Conservation (phyloP, 495 filamentous ascomycete genomes). For the Cairneyella variabilis region DNA sequence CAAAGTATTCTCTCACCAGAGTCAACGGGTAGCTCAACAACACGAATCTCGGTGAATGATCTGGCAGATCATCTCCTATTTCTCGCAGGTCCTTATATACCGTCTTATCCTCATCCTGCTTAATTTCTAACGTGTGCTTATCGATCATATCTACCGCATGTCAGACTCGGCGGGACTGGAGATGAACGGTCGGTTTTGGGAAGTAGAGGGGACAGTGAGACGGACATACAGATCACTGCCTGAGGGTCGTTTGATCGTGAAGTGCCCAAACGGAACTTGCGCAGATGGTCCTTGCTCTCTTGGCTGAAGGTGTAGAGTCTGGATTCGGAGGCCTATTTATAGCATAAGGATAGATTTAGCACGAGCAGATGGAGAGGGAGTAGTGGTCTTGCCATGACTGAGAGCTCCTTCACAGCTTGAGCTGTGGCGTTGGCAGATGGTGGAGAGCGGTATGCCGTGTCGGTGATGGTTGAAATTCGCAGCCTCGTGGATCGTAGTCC, state of each 20-base stretch:
- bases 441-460: background rate
- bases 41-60: conserved; percentile 83
- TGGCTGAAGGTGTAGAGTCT: conserved; percentile 90
- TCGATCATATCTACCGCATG: conserved; percentile 68
- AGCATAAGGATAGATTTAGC: background rate
- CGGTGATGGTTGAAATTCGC: background rate
- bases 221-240: conserved; percentile 84
- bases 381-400: conserved; percentile 1
- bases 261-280: conserved; percentile 88
- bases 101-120: conserved; percentile 62
- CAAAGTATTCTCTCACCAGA: conserved; percentile 48
- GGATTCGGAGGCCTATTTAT: conserved; percentile 73
- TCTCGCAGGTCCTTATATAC: conserved; percentile 77
- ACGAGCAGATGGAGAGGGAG: background rate
- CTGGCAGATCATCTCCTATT: conserved; percentile 86
- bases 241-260: conserved; percentile 84
- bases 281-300: conserved; percentile 79
- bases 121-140: conserved; percentile 81
- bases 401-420: background rate
- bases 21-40: conserved; percentile 87
- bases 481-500: background rate
- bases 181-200: background rate
- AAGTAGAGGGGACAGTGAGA: conserved; percentile 24
- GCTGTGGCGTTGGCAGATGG: background rate
- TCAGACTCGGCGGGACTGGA: conserved; percentile 13